Percentiles rank a stretch among this genome's conserved stretches.
Evolutionary conservation across 352 stramenopile species (phyloP).

Genomic region (Globisporangium alternatum): DNA sequence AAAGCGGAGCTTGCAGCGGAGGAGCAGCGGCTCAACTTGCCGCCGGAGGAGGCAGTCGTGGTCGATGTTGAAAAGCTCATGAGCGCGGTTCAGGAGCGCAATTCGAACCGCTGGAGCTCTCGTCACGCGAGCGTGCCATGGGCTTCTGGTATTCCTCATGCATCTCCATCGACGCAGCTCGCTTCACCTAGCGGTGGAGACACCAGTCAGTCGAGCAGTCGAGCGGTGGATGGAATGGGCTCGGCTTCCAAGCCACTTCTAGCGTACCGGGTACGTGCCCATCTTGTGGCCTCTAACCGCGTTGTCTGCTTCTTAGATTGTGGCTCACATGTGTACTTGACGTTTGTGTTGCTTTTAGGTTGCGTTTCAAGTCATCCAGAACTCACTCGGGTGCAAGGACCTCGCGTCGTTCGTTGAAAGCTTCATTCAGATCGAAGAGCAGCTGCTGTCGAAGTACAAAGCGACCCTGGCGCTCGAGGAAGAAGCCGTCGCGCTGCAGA

Average conservation of each 20-base stretch:
- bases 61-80: constrained; percentile 64
- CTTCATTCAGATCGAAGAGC: constrained; percentile 55
- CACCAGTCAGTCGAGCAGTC: not conserved
- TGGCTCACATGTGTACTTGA: not conserved
- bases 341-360: constrained; percentile 21
- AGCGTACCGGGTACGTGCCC: constrained; percentile 17
- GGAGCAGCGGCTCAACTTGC: constrained; percentile 53
- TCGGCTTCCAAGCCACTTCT: not conserved
- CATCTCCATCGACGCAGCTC: not conserved
- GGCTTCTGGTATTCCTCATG: not conserved
- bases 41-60: constrained; percentile 57
- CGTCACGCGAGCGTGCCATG: not conserved
- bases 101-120: constrained; percentile 12
- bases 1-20: constrained; percentile 49
- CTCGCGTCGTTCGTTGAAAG: constrained; percentile 37
- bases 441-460: constrained; percentile 67
- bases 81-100: constrained; percentile 44
- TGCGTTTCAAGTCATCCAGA: constrained; percentile 54
- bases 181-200: not conserved
- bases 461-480: constrained; percentile 47
- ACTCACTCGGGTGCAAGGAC: constrained; percentile 28
- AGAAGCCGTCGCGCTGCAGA: constrained; percentile 39
- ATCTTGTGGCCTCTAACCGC: not conserved
- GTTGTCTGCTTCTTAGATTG: not conserved
- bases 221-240: not conserved